Percentiles rank a stretch among this genome's conserved stretches.
Conservation (phyloP, 352 stramenopile genomes). For the Phytophthora litchii region DNA sequence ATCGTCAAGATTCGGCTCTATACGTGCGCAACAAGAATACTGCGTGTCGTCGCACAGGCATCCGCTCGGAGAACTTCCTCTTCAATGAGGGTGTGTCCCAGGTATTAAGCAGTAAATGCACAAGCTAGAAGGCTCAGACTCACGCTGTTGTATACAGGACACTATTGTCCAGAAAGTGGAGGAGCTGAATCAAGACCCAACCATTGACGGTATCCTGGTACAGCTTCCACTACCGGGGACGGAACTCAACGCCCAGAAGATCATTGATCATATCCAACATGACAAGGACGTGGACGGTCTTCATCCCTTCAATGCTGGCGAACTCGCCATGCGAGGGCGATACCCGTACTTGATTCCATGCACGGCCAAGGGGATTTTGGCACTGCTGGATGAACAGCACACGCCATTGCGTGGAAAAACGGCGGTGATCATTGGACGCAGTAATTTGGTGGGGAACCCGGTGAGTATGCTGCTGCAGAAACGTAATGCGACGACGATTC, state of each 20-base stretch:
- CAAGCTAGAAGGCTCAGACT: not conserved
- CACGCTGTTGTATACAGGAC: constrained; percentile 35
- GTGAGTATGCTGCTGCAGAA: constrained; percentile 96
- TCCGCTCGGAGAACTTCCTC: constrained; percentile 90
- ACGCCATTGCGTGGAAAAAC: constrained; percentile 93
- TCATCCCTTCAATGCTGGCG: constrained; percentile 96
- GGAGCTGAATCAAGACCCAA: constrained; percentile 74
- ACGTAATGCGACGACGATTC: constrained; percentile 97
- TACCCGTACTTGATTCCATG: constrained; percentile 94
- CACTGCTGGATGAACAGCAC: constrained; percentile 91
- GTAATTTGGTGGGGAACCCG: constrained; percentile 98
- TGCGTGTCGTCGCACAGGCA: constrained; percentile 94
- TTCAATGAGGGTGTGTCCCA: constrained; percentile 69
- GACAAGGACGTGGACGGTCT: constrained; percentile 99
- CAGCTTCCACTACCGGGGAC: constrained; percentile 94
- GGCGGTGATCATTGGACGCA: constrained; percentile 97
- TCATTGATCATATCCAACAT: constrained; percentile 93
- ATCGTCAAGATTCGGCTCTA: constrained; percentile 94
- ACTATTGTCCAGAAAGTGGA: constrained; percentile 71
- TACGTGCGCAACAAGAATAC: constrained; percentile 99
- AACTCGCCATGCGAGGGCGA: constrained; percentile 87
- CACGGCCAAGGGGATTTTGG: constrained; percentile 97
- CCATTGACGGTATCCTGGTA: constrained; percentile 86
- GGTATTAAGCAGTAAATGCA: constrained; percentile 34
- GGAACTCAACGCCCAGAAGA: constrained; percentile 90